Conservation (phyloP, 495 filamentous ascomycete species). For the Hapsidospora chrysogenum region DNA sequence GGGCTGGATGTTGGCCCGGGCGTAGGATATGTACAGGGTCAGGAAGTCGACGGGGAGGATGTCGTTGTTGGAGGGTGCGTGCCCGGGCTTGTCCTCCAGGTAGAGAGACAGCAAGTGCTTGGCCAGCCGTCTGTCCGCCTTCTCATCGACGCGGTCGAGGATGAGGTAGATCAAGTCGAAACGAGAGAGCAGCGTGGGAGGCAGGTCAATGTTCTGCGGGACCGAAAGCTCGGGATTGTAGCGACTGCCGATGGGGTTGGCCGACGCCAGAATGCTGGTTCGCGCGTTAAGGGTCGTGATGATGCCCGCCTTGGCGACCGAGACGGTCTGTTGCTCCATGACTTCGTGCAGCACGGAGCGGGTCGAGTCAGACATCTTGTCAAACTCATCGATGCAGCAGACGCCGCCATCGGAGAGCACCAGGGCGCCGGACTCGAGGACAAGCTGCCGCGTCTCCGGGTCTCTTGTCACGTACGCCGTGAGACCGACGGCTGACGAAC, state of each 20-base stretch:
- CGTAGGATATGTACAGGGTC: constrained; percentile 95
- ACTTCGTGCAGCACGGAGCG: constrained; percentile 96
- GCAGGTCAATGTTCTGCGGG: constrained; percentile 94
- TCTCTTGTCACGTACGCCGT: constrained; percentile 95
- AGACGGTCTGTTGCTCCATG: constrained; percentile 99
- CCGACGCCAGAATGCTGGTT: constrained; percentile 85
- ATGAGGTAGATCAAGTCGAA: constrained; percentile 97
- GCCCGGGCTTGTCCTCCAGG: constrained; percentile 79
- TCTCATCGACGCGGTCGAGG: constrained; percentile 81
- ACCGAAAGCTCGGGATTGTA: constrained; percentile 94
- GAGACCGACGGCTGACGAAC: constrained; percentile 94
- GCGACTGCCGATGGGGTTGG: constrained; percentile 93
- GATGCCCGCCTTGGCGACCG: constrained; percentile 96
- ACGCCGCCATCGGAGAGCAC: constrained; percentile 93
- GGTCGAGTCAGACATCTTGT: constrained; percentile 97
- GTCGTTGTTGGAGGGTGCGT: constrained; percentile 50
- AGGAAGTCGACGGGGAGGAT: constrained; percentile 87
- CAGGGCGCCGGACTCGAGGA: constrained; percentile 89
- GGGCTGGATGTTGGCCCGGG: constrained; percentile 73
- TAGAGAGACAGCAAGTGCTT: constrained; percentile 95
- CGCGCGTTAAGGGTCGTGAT: constrained; percentile 95
- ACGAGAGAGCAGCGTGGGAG: constrained; percentile 82
- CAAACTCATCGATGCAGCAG: constrained; percentile 98
- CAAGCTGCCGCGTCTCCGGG: constrained; percentile 75
- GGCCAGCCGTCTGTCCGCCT: constrained; percentile 70